Conservation (phyloP, 768 basidiomycete genomes). For the Baorangia bicolor region DNA sequence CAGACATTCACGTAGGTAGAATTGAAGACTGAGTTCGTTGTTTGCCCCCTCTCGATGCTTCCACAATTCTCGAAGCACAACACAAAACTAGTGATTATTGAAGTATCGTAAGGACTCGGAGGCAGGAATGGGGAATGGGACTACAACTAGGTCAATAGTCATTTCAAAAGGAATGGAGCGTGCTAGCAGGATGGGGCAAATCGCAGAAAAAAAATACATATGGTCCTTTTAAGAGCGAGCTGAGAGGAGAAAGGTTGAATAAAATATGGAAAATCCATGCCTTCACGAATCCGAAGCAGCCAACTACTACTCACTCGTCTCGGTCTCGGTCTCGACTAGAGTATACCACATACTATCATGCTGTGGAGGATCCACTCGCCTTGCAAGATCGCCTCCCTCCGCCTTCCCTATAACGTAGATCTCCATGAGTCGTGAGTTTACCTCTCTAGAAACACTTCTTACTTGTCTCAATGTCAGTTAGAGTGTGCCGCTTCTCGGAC, state of each 20-base stretch:
- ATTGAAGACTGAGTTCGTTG: background rate
- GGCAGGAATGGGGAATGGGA: background rate
- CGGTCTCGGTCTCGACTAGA: background rate
- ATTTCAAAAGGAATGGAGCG: background rate
- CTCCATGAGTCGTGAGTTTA: background rate
- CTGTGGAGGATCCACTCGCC: background rate
- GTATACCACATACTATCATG: constrained; percentile 1
- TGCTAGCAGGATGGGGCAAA: background rate
- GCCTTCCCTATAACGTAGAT: background rate
- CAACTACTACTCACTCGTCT: background rate
- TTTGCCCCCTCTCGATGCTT: background rate
- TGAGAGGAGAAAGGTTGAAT: background rate
- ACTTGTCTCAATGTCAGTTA: background rate
- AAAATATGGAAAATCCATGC: background rate
- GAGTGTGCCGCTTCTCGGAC: too few relatives aligned
- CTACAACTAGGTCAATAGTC: background rate
- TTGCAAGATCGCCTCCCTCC: background rate
- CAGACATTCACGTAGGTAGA: background rate
- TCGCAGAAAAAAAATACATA: too few relatives aligned
- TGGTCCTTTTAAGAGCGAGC: background rate
- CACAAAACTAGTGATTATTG: background rate
- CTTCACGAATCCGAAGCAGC: background rate
- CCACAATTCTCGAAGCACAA: too few relatives aligned
- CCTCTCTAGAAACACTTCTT: background rate
- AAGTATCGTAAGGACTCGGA: too few relatives aligned